Evolutionary conservation across 83 land plant species (phyloP).

Genomic region (Diphasiastrum complanatum): DNA sequence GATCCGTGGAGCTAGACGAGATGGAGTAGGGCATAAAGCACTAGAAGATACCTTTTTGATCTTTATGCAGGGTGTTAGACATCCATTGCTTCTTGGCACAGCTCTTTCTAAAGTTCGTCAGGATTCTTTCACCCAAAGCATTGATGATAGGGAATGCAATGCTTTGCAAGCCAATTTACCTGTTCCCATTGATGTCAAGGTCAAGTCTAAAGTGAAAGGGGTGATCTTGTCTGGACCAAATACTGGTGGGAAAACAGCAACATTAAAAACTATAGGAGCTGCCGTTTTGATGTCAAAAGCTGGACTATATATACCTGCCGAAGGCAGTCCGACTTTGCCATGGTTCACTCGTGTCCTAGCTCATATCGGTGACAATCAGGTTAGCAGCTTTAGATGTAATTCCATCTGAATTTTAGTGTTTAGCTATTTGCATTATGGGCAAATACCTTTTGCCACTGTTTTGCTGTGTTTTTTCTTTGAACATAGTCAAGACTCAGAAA

Average conservation of each 20-base stretch:
- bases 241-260: conserved; percentile 93
- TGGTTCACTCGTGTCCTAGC: conserved; percentile 89
- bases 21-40: conserved; percentile 2
- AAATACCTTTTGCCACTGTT: conserved; percentile 20
- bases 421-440: not conserved
- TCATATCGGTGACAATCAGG: conserved; percentile 97
- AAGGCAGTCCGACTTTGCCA: conserved; percentile 52
- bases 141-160: not conserved
- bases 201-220: conserved; percentile 44
- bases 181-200: conserved; percentile 75
- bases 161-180: conserved; percentile 29
- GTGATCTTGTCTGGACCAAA: conserved; percentile 91
- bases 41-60: conserved; percentile 19
- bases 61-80: conserved; percentile 53
- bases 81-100: conserved; percentile 60
- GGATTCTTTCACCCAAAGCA: too few species aligned
- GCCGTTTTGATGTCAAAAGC: conserved; percentile 86
- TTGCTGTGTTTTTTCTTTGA: not conserved
- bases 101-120: conserved; percentile 21
- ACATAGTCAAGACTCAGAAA: not conserved
- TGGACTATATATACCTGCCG: conserved; percentile 74
- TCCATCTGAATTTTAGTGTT: not conserved
- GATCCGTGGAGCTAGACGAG: not conserved
- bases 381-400: too few species aligned
- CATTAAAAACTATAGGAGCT: conserved; percentile 83